Conservation (phyloP, 306 rosid species). For the Prunus salicina region DNA sequence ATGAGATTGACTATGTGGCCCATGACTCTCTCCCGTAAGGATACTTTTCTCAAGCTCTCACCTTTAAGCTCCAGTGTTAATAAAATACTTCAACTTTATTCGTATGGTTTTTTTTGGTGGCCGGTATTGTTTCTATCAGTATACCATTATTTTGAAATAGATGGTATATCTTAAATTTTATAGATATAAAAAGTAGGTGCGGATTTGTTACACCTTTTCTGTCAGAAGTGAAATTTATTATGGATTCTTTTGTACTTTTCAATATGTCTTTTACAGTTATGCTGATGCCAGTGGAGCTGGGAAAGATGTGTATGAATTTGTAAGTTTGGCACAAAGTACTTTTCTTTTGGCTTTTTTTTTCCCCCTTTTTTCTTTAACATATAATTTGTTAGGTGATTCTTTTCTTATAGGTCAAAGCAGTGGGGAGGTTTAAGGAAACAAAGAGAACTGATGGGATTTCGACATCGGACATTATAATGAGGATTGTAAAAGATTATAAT, state of each 20-base stretch:
- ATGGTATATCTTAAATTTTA: neutral
- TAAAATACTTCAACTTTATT: neutral
- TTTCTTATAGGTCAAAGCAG: constrained; percentile 64
- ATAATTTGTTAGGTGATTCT: constrained; percentile 7
- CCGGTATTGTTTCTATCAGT: neutral
- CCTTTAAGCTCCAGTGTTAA: neutral
- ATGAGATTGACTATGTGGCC: constrained; percentile 80
- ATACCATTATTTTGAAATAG: neutral
- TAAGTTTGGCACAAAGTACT: constrained; percentile 35
- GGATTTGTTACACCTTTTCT: neutral
- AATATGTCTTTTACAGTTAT: constrained; percentile 55
- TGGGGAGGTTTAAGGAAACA: constrained; percentile 93
- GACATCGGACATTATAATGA: constrained; percentile 93
- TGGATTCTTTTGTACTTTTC: constrained; percentile 17
- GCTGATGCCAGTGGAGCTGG: constrained; percentile 96
- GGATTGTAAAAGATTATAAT: constrained; percentile 95
- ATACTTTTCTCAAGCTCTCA: constrained; percentile 2
- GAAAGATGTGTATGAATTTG: constrained; percentile 94
- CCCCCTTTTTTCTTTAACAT: neutral
- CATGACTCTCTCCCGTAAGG: constrained; percentile 99
- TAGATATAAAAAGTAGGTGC: neutral
- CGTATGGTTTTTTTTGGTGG: neutral
- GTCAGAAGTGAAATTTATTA: neutral
- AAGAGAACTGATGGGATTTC: constrained; percentile 93
- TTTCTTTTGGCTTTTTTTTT: neutral